A percentile compares a stretch with the other conserved stretches of the same genome.
Evolutionary conservation across 148 eudicot genomes (phyloP).

Genomic region (Spergularia marina): DNA sequence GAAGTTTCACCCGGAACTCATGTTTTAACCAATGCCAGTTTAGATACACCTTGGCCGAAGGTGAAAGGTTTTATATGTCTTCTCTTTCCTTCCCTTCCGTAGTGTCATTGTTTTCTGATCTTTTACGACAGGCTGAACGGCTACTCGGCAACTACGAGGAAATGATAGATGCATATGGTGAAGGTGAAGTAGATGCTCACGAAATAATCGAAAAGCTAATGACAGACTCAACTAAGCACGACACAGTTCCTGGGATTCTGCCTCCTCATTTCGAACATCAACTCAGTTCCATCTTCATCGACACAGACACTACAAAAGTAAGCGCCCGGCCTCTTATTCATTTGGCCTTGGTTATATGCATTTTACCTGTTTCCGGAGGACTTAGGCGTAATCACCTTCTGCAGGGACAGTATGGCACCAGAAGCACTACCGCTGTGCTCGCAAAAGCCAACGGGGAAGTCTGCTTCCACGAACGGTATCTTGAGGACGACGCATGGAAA

Average conservation of each 20-base stretch:
- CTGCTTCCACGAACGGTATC: conserved; percentile 53
- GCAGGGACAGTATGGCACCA: conserved; percentile 81
- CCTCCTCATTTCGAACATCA: conserved; percentile 48
- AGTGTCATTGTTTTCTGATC: neutral
- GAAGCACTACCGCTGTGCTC: conserved; percentile 60
- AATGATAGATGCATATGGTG: conserved; percentile 29
- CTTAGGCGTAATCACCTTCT: neutral
- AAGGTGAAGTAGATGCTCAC: conserved; percentile 33
- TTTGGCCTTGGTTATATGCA: neutral
- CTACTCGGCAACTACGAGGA: conserved; percentile 48
- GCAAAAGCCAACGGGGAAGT: conserved; percentile 49
- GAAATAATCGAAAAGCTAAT: conserved; percentile 59
- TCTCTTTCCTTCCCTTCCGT: neutral
- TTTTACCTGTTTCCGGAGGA: neutral
- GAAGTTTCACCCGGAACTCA: conserved; percentile 71
- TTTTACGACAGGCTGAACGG: conserved; percentile 47
- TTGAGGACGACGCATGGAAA: conserved; percentile 58
- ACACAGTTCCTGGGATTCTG: conserved; percentile 49
- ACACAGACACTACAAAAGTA: conserved; percentile 50
- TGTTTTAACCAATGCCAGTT: conserved; percentile 71
- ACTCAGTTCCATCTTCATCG: conserved; percentile 69
- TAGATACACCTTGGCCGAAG: conserved; percentile 84
- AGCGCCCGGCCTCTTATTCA: neutral
- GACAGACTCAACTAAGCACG: conserved; percentile 62
- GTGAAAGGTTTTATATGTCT: conserved; percentile 28